Percentiles rank a stretch among this genome's conserved stretches.
phyloP scores from a whole-genome alignment of 495 filamentous ascomycete genomes.

The Neurospora sp. region DNA sequence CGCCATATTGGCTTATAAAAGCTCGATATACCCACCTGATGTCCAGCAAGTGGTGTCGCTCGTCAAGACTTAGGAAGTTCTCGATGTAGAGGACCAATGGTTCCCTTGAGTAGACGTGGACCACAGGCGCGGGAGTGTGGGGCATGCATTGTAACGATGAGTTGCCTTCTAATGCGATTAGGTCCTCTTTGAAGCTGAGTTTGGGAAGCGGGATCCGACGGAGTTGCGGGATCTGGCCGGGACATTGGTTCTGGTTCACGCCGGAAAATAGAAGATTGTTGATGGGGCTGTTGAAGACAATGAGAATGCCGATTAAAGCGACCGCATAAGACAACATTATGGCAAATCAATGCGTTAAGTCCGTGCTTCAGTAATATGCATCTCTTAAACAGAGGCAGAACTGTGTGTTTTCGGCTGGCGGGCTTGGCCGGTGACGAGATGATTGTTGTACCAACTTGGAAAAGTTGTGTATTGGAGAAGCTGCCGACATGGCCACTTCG shows the following conservation, averaged over 20 bases:
- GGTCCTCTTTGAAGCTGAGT: constrained; percentile 24
- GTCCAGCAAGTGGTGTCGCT: constrained; percentile 31
- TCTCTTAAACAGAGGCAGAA: not conserved
- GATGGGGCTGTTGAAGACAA: constrained; percentile 19
- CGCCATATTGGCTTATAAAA: not conserved
- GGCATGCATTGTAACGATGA: constrained; percentile 18
- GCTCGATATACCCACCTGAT: constrained; percentile 24
- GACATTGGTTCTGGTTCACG: not conserved
- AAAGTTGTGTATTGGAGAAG: not conserved
- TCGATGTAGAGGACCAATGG: constrained; percentile 39
- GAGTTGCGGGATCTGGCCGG: constrained; percentile 8
- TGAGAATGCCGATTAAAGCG: constrained; percentile 13
- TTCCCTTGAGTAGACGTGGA: constrained; percentile 32
- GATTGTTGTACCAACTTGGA: not conserved
- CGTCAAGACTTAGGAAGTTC: constrained; percentile 27
- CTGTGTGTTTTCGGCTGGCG: not conserved
- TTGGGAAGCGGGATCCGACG: constrained; percentile 28
- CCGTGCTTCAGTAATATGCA: not conserved
- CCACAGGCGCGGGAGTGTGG: constrained; percentile 13
- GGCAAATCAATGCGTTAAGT: not conserved
- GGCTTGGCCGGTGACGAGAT: not conserved
- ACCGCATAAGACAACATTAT: constrained; percentile 21
- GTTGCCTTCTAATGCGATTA: constrained; percentile 31
- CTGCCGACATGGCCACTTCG: not conserved
- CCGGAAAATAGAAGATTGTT: constrained; percentile 9